Evolutionary conservation across 176 grass and related monocot genomes (phyloP).

Genomic region (Elaeis guineensis): DNA sequence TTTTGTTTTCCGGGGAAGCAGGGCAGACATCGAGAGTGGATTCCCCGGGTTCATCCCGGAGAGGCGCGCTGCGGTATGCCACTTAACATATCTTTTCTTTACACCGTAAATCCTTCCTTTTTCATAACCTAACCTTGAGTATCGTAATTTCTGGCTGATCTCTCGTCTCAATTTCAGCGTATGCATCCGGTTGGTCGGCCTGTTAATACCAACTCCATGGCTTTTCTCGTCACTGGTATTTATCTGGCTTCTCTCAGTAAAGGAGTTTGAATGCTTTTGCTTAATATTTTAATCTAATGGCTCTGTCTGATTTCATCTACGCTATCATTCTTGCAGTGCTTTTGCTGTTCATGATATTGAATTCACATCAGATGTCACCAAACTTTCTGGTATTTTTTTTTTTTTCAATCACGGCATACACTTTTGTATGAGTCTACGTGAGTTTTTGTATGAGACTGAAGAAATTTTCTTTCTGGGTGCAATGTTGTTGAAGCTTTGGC

Average conservation of each 20-base stretch:
- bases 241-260: neutral
- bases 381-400: slow-evolving; percentile 69
- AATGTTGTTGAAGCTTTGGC: slow-evolving; percentile 57
- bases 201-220: slow-evolving; percentile 73
- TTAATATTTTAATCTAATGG: neutral
- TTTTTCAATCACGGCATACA: neutral
- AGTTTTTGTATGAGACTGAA: neutral
- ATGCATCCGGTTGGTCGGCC: slow-evolving; percentile 61
- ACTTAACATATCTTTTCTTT: neutral
- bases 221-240: slow-evolving; percentile 88
- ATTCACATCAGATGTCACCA: slow-evolving; percentile 88
- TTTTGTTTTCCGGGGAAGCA: slow-evolving; percentile 75
- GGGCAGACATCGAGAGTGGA: slow-evolving; percentile 56
- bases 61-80: slow-evolving; percentile 57
- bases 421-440: neutral
- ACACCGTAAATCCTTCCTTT: no score
- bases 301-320: neutral
- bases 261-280: slow-evolving; percentile 2
- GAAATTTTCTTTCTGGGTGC: neutral
- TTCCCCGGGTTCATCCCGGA: slow-evolving; percentile 59
- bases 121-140: no score
- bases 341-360: slow-evolving; percentile 89
- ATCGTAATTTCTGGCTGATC: no score
- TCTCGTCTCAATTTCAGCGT: slow-evolving; percentile 17
- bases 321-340: slow-evolving; percentile 40